These are phyloP conservation scores for Phyllosticta ampelicida DNA, from an alignment of 2,329 filamentous ascomycete genomes.

Conservation along the genomic window DNA sequence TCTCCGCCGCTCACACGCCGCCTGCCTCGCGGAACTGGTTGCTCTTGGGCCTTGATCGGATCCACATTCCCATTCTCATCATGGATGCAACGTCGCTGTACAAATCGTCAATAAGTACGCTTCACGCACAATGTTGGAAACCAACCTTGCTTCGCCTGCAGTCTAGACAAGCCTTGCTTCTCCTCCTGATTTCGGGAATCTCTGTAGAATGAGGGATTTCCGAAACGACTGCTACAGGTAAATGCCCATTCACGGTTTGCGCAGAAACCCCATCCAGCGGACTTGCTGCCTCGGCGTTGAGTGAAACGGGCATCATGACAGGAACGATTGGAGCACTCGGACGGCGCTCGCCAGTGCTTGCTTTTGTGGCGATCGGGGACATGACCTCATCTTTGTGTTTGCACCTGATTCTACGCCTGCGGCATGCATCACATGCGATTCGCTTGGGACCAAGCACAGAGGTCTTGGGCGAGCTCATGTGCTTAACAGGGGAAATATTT, in stretches of 20 bases:
- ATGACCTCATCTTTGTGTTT: constrained; percentile 49
- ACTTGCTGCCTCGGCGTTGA: not conserved
- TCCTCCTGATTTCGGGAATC: constrained; percentile 8
- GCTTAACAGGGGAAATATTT: constrained; percentile 25
- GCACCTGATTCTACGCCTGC: constrained; percentile 51
- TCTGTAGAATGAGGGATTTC: not conserved
- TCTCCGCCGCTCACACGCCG: constrained; percentile 29
- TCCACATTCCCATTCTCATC: constrained; percentile 55
- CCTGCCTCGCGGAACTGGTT: constrained; percentile 48
- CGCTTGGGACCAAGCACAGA: constrained; percentile 50
- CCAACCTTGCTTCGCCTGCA: constrained; percentile 58
- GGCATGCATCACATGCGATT: constrained; percentile 52
- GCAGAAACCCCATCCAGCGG: constrained; percentile 9
- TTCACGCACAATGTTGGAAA: constrained; percentile 8
- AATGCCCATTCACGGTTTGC: constrained; percentile 17
- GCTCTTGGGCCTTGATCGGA: constrained; percentile 51
- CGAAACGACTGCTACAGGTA: constrained; percentile 1
- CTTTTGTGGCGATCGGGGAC: not conserved
- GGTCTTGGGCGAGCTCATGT: constrained; percentile 42
- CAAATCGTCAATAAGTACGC: constrained; percentile 16
- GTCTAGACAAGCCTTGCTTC: constrained; percentile 55
- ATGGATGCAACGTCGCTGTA: constrained; percentile 54
- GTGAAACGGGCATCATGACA: constrained; percentile 4
- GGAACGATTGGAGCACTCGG: constrained; percentile 7
- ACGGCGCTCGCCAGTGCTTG: constrained; percentile 1